Evolutionary conservation across 2,329 filamentous ascomycete species (phyloP).

Genomic region (Colletotrichum melonis): DNA sequence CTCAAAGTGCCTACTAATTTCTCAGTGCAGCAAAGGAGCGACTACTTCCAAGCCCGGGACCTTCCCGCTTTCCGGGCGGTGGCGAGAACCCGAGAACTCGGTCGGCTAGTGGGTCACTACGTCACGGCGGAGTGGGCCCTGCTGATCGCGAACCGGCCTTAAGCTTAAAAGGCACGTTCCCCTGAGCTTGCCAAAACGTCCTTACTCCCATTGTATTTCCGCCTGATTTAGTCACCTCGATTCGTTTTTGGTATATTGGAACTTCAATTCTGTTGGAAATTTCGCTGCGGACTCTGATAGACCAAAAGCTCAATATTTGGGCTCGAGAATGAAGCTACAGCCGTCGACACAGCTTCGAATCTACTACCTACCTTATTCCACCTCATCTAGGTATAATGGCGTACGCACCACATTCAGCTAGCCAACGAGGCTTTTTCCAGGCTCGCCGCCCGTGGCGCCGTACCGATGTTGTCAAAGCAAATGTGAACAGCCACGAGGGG

Average conservation of each 20-base stretch:
- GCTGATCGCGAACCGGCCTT: constrained; percentile 3
- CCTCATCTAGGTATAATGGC: not conserved
- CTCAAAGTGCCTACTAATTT: not conserved
- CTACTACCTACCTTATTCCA: not conserved
- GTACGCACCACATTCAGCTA: constrained; percentile 7
- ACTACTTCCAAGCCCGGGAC: constrained; percentile 16
- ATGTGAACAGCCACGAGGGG: not conserved
- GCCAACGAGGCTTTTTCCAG: not conserved
- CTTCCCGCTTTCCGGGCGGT: constrained; percentile 9
- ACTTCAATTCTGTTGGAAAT: no score
- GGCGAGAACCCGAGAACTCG: constrained; percentile 19
- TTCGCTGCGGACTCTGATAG: no score
- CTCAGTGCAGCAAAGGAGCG: not conserved
- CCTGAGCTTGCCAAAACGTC: not conserved
- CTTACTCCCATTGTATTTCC: constrained; percentile 13
- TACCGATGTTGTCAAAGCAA: not conserved
- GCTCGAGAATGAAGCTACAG: not conserved
- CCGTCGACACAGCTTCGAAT: not conserved
- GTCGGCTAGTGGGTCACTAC: constrained; percentile 24
- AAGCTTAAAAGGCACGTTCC: constrained; percentile 17
- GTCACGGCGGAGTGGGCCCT: constrained; percentile 19
- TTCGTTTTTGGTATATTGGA: not conserved
- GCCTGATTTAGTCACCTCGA: not conserved
- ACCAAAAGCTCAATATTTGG: not conserved
- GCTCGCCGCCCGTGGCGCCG: not conserved